phyloP scores from a whole-genome alignment of 306 rosid species.

The Prunus campanulata region DNA sequence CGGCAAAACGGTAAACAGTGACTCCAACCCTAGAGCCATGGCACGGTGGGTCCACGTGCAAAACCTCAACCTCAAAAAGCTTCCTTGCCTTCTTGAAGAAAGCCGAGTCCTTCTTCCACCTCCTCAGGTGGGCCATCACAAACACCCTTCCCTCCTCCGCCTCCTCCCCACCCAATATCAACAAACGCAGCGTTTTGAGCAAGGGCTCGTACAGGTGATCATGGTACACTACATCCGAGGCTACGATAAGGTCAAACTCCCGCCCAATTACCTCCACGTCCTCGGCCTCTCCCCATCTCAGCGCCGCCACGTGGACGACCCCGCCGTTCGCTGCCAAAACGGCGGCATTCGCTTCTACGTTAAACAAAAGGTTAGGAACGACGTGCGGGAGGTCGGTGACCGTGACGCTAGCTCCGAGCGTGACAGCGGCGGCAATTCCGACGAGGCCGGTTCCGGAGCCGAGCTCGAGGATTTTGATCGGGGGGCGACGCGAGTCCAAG shows the following conservation, averaged over 20 bases:
- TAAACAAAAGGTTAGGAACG: conserved; percentile 63
- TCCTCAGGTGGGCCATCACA: conserved; percentile 78
- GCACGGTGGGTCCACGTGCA: conserved; percentile 51
- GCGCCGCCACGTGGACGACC: conserved; percentile 43
- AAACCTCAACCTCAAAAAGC: conserved; percentile 53
- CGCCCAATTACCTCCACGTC: conserved; percentile 55
- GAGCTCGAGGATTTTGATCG: conserved; percentile 60
- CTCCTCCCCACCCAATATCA: conserved; percentile 28
- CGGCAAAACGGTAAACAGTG: conserved; percentile 55
- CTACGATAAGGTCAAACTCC: conserved; percentile 65
- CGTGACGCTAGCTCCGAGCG: conserved; percentile 64
- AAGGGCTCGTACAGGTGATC: conserved; percentile 77
- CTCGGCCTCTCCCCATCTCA: conserved; percentile 72
- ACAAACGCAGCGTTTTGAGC: conserved; percentile 57
- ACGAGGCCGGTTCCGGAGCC: conserved; percentile 96
- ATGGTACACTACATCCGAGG: conserved; percentile 91
- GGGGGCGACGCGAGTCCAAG: conserved; percentile 18
- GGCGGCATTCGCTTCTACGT: conserved; percentile 54
- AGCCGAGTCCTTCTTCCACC: conserved; percentile 86
- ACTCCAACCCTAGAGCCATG: conserved; percentile 72
- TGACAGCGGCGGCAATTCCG: conserved; percentile 79
- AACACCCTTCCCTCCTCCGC: conserved; percentile 36
- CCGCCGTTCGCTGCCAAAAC: conserved; percentile 53
- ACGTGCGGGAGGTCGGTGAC: conserved; percentile 88
- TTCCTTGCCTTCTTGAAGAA: conserved; percentile 86